Base-by-base conservation (phyloP, 169 alveolate species). In the Babesia bigemina region DNA sequence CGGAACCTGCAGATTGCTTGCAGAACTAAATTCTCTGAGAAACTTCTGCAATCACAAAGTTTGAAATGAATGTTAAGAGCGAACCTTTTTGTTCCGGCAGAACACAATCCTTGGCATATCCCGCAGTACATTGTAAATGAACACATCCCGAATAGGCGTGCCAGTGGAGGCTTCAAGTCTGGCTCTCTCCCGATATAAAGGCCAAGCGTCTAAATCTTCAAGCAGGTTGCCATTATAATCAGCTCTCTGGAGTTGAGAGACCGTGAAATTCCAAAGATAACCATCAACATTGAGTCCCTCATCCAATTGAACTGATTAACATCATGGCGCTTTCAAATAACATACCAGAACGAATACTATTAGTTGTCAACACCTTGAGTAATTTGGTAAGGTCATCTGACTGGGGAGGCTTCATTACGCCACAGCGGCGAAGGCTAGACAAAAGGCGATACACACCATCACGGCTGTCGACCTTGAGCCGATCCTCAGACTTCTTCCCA, bases 61-160 rank as follows among this genome's bases (percentile, higher is more conserved):
- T 60, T 49, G 52, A 52, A 36, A 55, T 29, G 57, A 69, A 26
- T 59, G 67, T n/a, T 21, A 52, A 12, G 11, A 22, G 10, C 48
- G 10, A 19, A 79, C 87, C 87, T 62, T 70, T 63, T 79, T 79
- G 52, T 79, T 79, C 33, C 52, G 24, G 48, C 70, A 79, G 56
- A 36, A 79, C 22, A 42, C 66, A 14, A 79, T 59, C 19, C 39
- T 47, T 6, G 87, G 87, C 29, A 88, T 42, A 49, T 88, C 93
- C 26, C 63, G 47, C 67, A 84, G 53, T 11, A 70, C 70, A 57
- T 84, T 78, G 55, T 77, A 88, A 14, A 88, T 62, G 57, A 78
- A 75, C 28, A 88, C 53, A 0, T 85, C 93, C 45, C 78, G 83
- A 11, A 22, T 9, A 11, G 4, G n/a, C 10, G 19, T 21, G n/a